Evolutionary conservation across 2,329 filamentous ascomycete species (phyloP).

Genomic region (Pseudogymnoascus verrucosus): DNA sequence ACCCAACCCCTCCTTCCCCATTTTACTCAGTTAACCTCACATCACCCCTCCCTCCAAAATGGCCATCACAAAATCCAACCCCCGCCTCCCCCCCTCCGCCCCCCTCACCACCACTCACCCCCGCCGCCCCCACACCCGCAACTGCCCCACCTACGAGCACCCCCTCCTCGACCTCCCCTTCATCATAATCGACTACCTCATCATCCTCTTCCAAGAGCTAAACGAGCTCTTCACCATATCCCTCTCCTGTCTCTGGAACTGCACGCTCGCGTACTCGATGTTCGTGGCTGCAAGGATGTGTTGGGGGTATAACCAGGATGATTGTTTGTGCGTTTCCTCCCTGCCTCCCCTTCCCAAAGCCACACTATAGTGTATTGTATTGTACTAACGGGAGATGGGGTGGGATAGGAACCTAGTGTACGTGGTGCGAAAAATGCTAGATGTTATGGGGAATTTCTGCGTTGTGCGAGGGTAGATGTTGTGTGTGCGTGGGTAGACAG

Average conservation of each 20-base stretch:
- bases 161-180: not conserved
- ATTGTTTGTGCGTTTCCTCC: not conserved
- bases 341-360: not conserved
- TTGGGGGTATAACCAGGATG: not conserved
- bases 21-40: too few species aligned
- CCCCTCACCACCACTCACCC: not conserved
- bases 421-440: not conserved
- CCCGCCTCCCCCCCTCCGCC: not conserved
- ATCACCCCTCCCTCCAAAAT: not conserved
- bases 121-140: too few species aligned
- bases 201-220: not conserved
- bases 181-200: not conserved
- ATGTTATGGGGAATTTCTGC: not conserved
- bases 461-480: not conserved
- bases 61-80: not conserved
- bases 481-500: not conserved
- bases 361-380: not conserved
- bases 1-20: too few species aligned
- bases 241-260: not conserved
- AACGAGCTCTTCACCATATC: not conserved
- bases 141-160: not conserved
- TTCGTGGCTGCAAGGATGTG: not conserved
- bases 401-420: not conserved
- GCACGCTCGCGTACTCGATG: not conserved
- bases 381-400: not conserved